Percentiles rank a stretch among this genome's conserved stretches.
Evolutionary conservation across 2,329 filamentous ascomycete genomes (phyloP).

Genomic region (Eurotiales sp.): DNA sequence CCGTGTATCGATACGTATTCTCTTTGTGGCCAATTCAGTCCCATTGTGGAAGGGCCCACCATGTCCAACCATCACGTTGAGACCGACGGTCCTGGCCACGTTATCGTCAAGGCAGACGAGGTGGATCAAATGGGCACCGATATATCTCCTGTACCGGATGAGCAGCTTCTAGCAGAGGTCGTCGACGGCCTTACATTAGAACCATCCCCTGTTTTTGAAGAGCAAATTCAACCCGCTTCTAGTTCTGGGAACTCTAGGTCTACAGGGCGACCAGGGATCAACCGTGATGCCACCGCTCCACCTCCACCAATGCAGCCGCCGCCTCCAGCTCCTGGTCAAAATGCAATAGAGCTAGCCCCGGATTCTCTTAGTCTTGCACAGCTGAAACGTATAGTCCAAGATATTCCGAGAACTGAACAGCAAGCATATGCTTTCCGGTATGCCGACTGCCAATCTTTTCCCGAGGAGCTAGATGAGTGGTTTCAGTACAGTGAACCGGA

Average conservation of each 20-base stretch:
- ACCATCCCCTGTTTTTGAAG: slow-evolving; percentile 20
- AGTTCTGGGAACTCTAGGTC: slow-evolving; percentile 17
- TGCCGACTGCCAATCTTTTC: slow-evolving; percentile 66
- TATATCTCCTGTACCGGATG: slow-evolving; percentile 43
- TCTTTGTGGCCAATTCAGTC: background rate
- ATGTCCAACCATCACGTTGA: slow-evolving; percentile 27
- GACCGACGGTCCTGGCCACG: slow-evolving; percentile 29
- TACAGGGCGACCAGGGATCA: slow-evolving; percentile 32
- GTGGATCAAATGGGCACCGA: slow-evolving; percentile 47
- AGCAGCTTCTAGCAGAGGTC: slow-evolving; percentile 41
- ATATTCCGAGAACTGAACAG: slow-evolving; percentile 67
- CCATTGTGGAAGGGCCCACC: background rate
- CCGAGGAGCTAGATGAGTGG: slow-evolving; percentile 95
- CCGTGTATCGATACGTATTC: slow-evolving; percentile 4
- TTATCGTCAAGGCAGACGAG: slow-evolving; percentile 48
- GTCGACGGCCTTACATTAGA: slow-evolving; percentile 36
- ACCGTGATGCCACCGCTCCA: slow-evolving; percentile 34
- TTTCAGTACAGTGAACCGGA: slow-evolving; percentile 89
- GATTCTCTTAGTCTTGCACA: slow-evolving; percentile 75
- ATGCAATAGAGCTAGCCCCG: slow-evolving; percentile 37
- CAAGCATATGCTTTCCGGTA: slow-evolving; percentile 83
- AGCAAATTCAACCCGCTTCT: slow-evolving; percentile 5
- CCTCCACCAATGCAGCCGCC: slow-evolving; percentile 45
- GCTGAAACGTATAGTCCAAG: slow-evolving; percentile 67
- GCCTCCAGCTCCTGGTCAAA: slow-evolving; percentile 43